Percentiles rank a stretch among this genome's conserved stretches.
phyloP scores from a whole-genome alignment of 495 filamentous ascomycete genomes.

The Lentithecium fluviatile region DNA sequence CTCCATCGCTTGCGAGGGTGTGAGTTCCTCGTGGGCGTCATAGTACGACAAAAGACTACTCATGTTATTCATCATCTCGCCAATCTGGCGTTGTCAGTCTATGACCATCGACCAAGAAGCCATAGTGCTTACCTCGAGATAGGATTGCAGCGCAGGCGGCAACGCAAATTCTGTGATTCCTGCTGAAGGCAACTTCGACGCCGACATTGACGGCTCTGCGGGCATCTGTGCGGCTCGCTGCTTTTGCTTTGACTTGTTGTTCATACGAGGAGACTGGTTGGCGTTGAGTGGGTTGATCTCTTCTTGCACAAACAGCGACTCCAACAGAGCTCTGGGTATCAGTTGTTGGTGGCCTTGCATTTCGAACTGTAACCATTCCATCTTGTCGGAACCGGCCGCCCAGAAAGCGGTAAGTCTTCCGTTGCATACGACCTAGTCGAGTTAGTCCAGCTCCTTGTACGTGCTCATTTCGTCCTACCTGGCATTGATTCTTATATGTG shows the following conservation, averaged over 20 bases:
- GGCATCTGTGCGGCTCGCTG: slow-evolving; percentile 27
- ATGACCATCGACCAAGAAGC: not conserved
- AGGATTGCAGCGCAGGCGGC: slow-evolving; percentile 36
- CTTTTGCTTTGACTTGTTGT: slow-evolving; percentile 36
- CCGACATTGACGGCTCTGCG: slow-evolving; percentile 35
- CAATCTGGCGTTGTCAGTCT: slow-evolving; percentile 35
- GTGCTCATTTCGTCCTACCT: slow-evolving; percentile 33
- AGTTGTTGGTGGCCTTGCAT: slow-evolving; percentile 37
- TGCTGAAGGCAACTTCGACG: slow-evolving; percentile 36
- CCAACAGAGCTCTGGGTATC: slow-evolving; percentile 34
- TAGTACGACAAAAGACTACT: slow-evolving; percentile 41
- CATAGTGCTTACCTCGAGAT: slow-evolving; percentile 40
- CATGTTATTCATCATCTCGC: slow-evolving; percentile 46
- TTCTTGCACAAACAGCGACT: slow-evolving; percentile 31
- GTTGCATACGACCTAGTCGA: slow-evolving; percentile 27
- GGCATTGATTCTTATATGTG: slow-evolving; percentile 39
- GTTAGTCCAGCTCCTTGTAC: slow-evolving; percentile 12
- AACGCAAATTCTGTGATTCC: slow-evolving; percentile 35
- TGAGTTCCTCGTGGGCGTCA: slow-evolving; percentile 37
- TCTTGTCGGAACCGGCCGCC: slow-evolving; percentile 36
- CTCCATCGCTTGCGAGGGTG: slow-evolving; percentile 39
- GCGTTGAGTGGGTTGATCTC: slow-evolving; percentile 34
- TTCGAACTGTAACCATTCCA: slow-evolving; percentile 40
- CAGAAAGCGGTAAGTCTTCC: slow-evolving; percentile 41
- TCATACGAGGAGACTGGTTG: slow-evolving; percentile 44